Base-by-base conservation (phyloP, 179 eudicot species). In the Beta macrorhiza region DNA sequence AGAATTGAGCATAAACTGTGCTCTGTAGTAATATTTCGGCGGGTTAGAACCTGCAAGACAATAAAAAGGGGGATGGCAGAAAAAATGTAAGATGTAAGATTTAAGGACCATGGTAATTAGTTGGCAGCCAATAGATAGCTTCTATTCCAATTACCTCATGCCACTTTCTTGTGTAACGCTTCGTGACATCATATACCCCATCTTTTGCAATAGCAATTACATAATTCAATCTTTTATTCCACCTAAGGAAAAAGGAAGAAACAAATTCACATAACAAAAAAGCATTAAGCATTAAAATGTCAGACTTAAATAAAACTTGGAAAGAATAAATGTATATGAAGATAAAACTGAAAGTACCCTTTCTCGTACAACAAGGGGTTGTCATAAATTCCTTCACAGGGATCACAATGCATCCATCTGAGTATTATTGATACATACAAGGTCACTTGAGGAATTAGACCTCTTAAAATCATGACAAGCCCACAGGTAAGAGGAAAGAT, bases 381-480 rank as follows among this genome's bases (percentile, higher is more conserved):
- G 90, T 95, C 99, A 86, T 90, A 92, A 82, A 92, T 90, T 81
- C 91, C 98, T 80, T 95, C 99, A 86, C 99, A 93, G 20, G 99
- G 99, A 89, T 95, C 99, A 83, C 93, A 97, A 87, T 95, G 99
- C 93, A 95, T 93, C 99, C 99, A 95, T 85, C 99, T 93, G 91
- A 57, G 67, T n/a, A 73, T 37, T 37, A 37, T 52, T 53, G 55
- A 56, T 10, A 52, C 64, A 71, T 63, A 44, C 80, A 80, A 51
- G 82, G 67, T 76, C 79, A 47, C 76, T 12, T 63, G 72, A 69
- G 9, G 13, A 32, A 67, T 29, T 29, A 29, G 32, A 29, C 32
- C 32, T 29, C 80, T 51, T 65, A 68, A 69, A 47, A 20, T 55
- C 20, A 73, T 20, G 57, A 37, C 51, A 80, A 52, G 45, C 20